These are phyloP conservation scores for Auriscalpium microsporum DNA, from an alignment of 768 basidiomycete species.

Conservation along the genomic window DNA sequence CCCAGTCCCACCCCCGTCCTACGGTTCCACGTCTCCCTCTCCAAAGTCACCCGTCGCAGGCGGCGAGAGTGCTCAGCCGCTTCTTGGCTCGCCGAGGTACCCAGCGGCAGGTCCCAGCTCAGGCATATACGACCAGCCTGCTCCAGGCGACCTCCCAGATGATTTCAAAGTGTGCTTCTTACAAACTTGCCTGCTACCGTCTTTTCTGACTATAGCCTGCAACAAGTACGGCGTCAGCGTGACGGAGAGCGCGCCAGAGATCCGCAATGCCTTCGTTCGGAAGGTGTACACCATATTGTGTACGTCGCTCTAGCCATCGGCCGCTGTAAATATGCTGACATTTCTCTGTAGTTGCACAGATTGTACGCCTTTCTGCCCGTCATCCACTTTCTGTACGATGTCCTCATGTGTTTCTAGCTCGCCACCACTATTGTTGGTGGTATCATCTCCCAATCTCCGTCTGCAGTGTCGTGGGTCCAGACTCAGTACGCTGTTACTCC, in stretches of 20 bases:
- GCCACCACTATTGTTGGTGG: conserved; percentile 77
- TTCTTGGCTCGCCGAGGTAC: conserved; percentile 33
- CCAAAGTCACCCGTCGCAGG: conserved; percentile 26
- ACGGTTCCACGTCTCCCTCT: conserved; percentile 35
- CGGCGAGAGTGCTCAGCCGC: conserved; percentile 42
- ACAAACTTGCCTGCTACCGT: background rate
- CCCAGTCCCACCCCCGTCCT: conserved; percentile 54
- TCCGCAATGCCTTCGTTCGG: conserved; percentile 79
- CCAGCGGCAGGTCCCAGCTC: conserved; percentile 30
- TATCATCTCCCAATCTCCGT: conserved; percentile 51
- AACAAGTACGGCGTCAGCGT: conserved; percentile 73
- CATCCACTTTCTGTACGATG: background rate
- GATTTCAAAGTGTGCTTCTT: conserved; percentile 74
- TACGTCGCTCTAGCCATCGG: conserved; percentile 30
- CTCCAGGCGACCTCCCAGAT: conserved; percentile 70
- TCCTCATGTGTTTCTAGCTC: conserved; percentile 29
- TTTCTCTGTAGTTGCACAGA: conserved; percentile 50
- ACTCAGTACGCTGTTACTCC: conserved; percentile 42
- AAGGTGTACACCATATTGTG: conserved; percentile 89
- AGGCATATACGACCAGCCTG: conserved; percentile 65
- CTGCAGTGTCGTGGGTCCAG: conserved; percentile 62
- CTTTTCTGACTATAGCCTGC: conserved; percentile 10
- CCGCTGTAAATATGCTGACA: background rate
- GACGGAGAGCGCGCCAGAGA: conserved; percentile 65
- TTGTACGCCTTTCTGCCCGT: conserved; percentile 36